These are phyloP conservation scores for Verticillium isaacii DNA, from an alignment of 2,329 filamentous ascomycete species.

Conservation along the genomic window DNA sequence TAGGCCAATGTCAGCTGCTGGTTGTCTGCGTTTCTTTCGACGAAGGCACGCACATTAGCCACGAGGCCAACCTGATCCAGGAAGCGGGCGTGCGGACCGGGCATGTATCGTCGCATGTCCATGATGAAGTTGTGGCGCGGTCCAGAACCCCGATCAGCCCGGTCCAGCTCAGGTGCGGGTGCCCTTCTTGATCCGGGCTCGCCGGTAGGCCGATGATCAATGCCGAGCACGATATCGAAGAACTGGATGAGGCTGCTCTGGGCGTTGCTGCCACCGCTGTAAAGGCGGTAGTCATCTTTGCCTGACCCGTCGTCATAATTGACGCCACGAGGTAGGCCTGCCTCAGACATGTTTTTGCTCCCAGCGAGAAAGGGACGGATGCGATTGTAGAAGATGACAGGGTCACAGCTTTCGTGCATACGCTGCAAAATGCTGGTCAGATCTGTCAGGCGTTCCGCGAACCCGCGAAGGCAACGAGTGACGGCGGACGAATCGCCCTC, in stretches of 20 bases:
- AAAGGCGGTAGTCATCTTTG: constrained; percentile 69
- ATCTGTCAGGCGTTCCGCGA: constrained; percentile 86
- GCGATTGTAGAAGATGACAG: constrained; percentile 89
- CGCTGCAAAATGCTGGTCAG: constrained; percentile 72
- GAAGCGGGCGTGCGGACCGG: constrained; percentile 85
- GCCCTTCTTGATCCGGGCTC: constrained; percentile 47
- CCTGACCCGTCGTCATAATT: constrained; percentile 79
- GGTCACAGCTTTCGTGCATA: constrained; percentile 95
- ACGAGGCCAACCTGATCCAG: constrained; percentile 73
- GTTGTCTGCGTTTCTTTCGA: constrained; percentile 58
- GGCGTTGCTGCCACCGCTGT: constrained; percentile 90
- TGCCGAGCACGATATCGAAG: constrained; percentile 86
- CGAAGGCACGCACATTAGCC: constrained; percentile 83
- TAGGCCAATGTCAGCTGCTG: constrained; percentile 72
- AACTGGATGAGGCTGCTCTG: constrained; percentile 97
- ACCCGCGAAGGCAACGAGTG: constrained; percentile 68
- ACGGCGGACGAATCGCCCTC: constrained; percentile 66
- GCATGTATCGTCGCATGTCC: constrained; percentile 98
- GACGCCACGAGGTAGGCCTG: constrained; percentile 81
- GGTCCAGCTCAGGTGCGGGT: constrained; percentile 36
- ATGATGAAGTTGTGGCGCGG: constrained; percentile 81
- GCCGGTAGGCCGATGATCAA: constrained; percentile 88
- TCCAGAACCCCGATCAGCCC: constrained; percentile 31
- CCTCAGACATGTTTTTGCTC: constrained; percentile 96
- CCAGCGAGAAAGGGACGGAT: constrained; percentile 95